Percentiles rank a stretch among this genome's conserved stretches.
phyloP scores from a whole-genome alignment of 2,329 filamentous ascomycete genomes.

The Arthrobotrys iridis region DNA sequence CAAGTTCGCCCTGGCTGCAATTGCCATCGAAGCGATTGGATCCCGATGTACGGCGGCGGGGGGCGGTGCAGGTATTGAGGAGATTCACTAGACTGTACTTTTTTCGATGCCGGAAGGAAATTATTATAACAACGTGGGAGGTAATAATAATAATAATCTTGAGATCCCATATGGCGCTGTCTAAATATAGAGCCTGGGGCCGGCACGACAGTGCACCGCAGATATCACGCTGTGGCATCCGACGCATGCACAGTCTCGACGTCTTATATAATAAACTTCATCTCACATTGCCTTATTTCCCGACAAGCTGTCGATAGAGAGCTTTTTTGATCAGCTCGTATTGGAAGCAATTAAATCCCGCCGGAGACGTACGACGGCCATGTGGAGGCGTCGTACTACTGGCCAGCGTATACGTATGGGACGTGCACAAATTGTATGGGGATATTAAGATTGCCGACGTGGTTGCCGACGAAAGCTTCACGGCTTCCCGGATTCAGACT shows the following conservation, averaged over 20 bases:
- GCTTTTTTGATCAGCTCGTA: not conserved
- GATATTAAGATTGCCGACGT: not conserved
- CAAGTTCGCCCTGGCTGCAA: not conserved
- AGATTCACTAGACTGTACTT: not conserved
- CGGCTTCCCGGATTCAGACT: not conserved
- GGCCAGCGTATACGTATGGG: not conserved
- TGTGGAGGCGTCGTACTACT: not conserved
- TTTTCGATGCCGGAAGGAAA: not conserved
- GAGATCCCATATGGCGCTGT: not conserved
- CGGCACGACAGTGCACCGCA: not conserved
- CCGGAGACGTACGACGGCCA: not conserved
- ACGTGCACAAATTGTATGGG: not conserved
- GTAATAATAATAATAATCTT: not conserved
- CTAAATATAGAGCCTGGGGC: constrained; percentile 21
- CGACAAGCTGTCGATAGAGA: not conserved
- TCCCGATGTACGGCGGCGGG: no score
- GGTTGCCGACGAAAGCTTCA: not conserved
- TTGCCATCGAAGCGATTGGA: constrained; percentile 23
- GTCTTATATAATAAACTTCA: not conserved
- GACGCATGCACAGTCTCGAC: not conserved
- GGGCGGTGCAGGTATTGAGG: constrained; percentile 31
- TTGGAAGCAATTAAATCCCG: not conserved
- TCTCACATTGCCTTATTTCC: not conserved
- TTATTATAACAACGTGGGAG: not conserved
- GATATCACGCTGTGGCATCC: not conserved